phyloP scores from a whole-genome alignment of 1,284 basidiomycete genomes.

The Leccinum subrobustum region DNA sequence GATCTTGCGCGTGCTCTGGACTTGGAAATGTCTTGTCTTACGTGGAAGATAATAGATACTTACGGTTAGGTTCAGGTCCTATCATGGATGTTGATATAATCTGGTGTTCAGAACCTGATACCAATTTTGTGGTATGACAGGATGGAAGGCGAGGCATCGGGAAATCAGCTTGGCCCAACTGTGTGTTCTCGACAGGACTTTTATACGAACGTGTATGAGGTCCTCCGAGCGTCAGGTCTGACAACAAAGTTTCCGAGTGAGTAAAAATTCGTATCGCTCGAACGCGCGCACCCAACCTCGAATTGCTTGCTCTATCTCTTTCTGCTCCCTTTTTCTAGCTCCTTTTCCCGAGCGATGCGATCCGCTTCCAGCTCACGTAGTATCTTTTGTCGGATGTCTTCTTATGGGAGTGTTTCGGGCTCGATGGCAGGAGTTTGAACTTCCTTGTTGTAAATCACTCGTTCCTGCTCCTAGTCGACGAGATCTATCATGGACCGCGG shows the following conservation, averaged over 20 bases:
- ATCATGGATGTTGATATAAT: not conserved
- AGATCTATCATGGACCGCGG: slow-evolving; percentile 64
- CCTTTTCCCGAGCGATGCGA: slow-evolving; percentile 69
- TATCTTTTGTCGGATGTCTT: slow-evolving; percentile 73
- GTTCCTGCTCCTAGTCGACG: slow-evolving; percentile 49
- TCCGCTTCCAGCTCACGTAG: slow-evolving; percentile 64
- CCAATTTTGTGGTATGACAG: too few relatives aligned
- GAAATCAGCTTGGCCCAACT: too few relatives aligned
- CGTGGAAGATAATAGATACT: not conserved
- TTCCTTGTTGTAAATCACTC: slow-evolving; percentile 93
- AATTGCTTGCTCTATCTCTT: slow-evolving; percentile 82
- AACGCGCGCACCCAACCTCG: slow-evolving; percentile 47
- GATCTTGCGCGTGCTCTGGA: not conserved
- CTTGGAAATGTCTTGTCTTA: not conserved
- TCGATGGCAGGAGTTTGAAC: slow-evolving; percentile 83
- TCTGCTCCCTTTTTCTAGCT: slow-evolving; percentile 79
- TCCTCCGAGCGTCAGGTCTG: slow-evolving; percentile 61
- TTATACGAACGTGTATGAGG: too few relatives aligned
- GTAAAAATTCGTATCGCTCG: not conserved
- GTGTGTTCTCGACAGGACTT: too few relatives aligned
- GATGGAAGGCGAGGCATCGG: too few relatives aligned
- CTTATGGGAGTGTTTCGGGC: slow-evolving; percentile 49
- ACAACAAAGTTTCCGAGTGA: not conserved
- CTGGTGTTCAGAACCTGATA: too few relatives aligned
- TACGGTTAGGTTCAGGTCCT: not conserved